Percentiles rank a stretch among this genome's conserved stretches.
phyloP scores from a whole-genome alignment of 495 filamentous ascomycete genomes.

The Cudoniella acicularis region DNA sequence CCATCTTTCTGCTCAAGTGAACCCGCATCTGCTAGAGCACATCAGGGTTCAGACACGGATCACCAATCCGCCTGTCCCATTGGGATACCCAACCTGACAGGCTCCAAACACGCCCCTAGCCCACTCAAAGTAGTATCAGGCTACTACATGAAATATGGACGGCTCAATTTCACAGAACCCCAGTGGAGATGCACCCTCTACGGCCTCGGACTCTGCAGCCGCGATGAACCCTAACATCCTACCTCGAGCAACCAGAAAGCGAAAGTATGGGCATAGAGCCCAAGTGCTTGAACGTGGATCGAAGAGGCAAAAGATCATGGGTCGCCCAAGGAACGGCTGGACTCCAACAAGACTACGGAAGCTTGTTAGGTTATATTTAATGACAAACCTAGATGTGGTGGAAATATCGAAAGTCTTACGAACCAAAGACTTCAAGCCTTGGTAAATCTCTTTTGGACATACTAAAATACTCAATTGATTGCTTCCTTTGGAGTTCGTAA shows the following conservation, averaged over 20 bases:
- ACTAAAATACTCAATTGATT: background rate
- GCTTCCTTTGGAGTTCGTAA: background rate
- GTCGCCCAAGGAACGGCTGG: slow-evolving; percentile 21
- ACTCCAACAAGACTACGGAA: slow-evolving; percentile 18
- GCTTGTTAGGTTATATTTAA: slow-evolving; percentile 19
- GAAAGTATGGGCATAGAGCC: background rate
- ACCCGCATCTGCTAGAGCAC: background rate
- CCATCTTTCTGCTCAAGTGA: background rate
- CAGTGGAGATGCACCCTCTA: background rate
- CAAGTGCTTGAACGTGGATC: background rate
- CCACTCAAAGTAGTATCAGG: background rate
- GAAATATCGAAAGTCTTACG: slow-evolving; percentile 17
- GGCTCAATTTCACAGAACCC: background rate
- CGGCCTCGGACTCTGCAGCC: background rate
- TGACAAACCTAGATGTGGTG: slow-evolving; percentile 20
- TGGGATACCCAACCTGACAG: background rate
- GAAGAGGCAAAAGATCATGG: slow-evolving; percentile 8
- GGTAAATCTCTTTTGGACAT: background rate
- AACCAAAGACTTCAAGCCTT: background rate
- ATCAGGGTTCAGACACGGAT: background rate
- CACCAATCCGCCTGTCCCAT: background rate
- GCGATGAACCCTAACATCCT: background rate
- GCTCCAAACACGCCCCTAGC: background rate
- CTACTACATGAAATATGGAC: background rate
- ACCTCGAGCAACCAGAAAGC: background rate